These are phyloP conservation scores for Colletotrichum falcatum DNA, from an alignment of 2,329 filamentous ascomycete species.

Conservation along the genomic window DNA sequence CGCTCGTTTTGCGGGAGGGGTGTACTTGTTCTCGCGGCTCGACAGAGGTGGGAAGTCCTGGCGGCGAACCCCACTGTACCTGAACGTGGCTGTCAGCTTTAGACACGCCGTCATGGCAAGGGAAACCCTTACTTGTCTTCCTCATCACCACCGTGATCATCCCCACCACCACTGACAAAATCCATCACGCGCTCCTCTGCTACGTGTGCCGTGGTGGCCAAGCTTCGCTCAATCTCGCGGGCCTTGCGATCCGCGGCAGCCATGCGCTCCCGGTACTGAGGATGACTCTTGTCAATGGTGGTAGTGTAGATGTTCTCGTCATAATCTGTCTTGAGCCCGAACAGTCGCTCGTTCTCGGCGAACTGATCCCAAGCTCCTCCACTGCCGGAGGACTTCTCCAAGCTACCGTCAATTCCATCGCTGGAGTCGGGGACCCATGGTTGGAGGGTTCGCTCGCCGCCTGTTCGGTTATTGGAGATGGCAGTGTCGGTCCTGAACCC, in stretches of 20 bases:
- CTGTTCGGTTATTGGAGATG: constrained; percentile 80
- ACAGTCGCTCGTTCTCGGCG: constrained; percentile 86
- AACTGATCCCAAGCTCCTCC: constrained; percentile 89
- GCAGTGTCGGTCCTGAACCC: constrained; percentile 89
- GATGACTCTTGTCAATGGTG: constrained; percentile 84
- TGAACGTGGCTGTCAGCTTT: constrained; percentile 48
- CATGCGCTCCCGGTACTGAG: constrained; percentile 81
- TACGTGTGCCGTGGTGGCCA: constrained; percentile 82
- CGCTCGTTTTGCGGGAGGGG: constrained; percentile 87
- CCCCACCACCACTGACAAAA: constrained; percentile 68
- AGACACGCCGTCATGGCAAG: not conserved
- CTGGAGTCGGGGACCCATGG: constrained; percentile 80
- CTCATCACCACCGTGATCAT: constrained; percentile 81
- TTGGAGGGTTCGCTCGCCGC: constrained; percentile 81
- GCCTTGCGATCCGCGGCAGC: constrained; percentile 86
- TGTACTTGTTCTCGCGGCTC: constrained; percentile 78
- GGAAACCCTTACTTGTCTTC: constrained; percentile 81
- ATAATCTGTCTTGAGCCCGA: constrained; percentile 90
- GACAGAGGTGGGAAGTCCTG: constrained; percentile 77
- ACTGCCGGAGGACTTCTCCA: constrained; percentile 68
- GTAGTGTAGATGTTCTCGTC: constrained; percentile 97
- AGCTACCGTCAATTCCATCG: constrained; percentile 74
- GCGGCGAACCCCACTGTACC: constrained; percentile 92
- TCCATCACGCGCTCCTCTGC: constrained; percentile 88
- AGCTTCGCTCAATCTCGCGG: constrained; percentile 86